phyloP scores from a whole-genome alignment of 1,284 basidiomycete species.

The Flammula alnicola region DNA sequence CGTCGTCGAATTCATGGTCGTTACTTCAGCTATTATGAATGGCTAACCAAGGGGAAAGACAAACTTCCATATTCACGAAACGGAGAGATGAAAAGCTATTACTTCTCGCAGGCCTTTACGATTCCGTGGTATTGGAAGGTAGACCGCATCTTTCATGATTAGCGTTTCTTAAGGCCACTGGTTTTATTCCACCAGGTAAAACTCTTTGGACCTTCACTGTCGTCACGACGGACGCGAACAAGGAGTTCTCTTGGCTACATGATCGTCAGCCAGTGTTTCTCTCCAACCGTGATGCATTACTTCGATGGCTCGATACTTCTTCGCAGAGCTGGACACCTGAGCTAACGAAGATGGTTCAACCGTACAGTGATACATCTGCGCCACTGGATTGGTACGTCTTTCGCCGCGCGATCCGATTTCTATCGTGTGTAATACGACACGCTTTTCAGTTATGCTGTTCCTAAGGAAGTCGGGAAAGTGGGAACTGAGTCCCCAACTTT shows the following conservation, averaged over 20 bases:
- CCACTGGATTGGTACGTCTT: slow-evolving; percentile 70
- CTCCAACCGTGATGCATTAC: slow-evolving; percentile 60
- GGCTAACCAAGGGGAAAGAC: slow-evolving; percentile 81
- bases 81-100: slow-evolving; percentile 69
- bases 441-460: slow-evolving; percentile 77
- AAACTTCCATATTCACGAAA: slow-evolving; percentile 84
- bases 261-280: slow-evolving; percentile 94
- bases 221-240: slow-evolving; percentile 80
- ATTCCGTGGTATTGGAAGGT: slow-evolving; percentile 72
- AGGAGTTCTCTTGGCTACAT: slow-evolving; percentile 80
- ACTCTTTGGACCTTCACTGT: slow-evolving; percentile 87
- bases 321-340: slow-evolving; percentile 64
- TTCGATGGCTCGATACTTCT: slow-evolving; percentile 81
- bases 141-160: slow-evolving; percentile 23
- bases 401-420: not conserved
- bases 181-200: slow-evolving; percentile 31
- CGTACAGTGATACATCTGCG: slow-evolving; percentile 58
- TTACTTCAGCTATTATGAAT: slow-evolving; percentile 84
- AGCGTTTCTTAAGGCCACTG: no score
- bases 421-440: not conserved
- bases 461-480: slow-evolving; percentile 90
- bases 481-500: slow-evolving; percentile 83
- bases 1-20: not conserved
- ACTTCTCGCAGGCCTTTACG: slow-evolving; percentile 90
- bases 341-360: slow-evolving; percentile 67